phyloP scores from a whole-genome alignment of 306 rosid genomes.

The Comarum palustre region DNA sequence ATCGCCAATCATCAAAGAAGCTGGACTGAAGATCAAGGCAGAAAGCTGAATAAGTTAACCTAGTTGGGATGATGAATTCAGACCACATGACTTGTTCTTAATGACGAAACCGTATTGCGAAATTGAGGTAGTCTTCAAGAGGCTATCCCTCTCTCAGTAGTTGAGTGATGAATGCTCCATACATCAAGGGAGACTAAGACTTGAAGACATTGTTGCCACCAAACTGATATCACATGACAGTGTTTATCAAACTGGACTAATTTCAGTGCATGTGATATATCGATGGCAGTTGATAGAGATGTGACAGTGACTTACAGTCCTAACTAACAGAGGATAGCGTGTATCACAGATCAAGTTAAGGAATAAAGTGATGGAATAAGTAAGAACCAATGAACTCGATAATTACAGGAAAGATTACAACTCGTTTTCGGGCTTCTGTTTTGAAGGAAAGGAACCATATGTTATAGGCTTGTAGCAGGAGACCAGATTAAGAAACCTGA shows the following conservation, averaged over 20 bases:
- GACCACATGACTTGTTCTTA: neutral
- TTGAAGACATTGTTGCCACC: neutral
- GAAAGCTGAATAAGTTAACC: neutral
- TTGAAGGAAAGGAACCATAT: neutral
- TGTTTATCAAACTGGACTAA: neutral
- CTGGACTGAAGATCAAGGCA: neutral
- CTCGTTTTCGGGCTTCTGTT: neutral
- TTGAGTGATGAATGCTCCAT: conserved; percentile 6
- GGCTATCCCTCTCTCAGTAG: neutral
- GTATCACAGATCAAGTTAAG: neutral
- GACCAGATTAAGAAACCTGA: neutral
- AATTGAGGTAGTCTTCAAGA: neutral
- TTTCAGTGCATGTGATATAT: conserved; percentile 13
- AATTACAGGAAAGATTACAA: neutral
- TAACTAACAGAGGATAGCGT: neutral
- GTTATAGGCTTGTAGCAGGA: neutral
- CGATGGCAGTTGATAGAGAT: neutral
- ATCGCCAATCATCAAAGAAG: neutral
- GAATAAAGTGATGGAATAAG: neutral
- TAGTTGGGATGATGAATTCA: neutral
- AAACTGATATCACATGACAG: neutral
- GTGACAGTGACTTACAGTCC: neutral
- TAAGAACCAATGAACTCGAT: neutral
- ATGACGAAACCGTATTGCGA: neutral
- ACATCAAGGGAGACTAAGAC: neutral